Base-by-base conservation (phyloP, 1,139 yeast species). In the Geotrichum restrictum region DNA sequence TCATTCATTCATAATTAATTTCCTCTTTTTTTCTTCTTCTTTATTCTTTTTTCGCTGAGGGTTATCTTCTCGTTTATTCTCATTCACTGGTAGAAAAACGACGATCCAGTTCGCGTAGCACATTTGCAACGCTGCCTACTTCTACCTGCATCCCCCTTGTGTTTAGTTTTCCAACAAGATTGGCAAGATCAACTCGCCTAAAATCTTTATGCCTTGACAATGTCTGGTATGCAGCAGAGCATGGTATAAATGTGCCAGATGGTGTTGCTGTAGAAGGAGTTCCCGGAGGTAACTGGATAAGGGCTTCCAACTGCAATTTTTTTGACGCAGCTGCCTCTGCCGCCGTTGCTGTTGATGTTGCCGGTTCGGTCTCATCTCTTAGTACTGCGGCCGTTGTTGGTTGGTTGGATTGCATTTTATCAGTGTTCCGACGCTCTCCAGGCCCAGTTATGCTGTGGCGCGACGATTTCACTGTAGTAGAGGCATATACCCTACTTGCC, bases 81-180 rank as follows among this genome's bases (percentile, higher is more conserved):
- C 22, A 36, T 39, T 39, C 11, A 16, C 22, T 27, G n/a, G 37
- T 34, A 11, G 37, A 81, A 51, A 84, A 71, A 60, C 86, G 74
- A 62, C 88, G 75, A 66, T 88, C 95, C 60, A 88, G 74, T 63
- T 87, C 93, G 42, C 95, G 74, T 57, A 88, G 72, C 24, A 87
- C 89, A 60, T 84, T 85, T 27, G 93, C 95, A 33, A 88, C 94
- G 57, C 88, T 81, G 63, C 85, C 88, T 7, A 86, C 95, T 63
- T 88, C 96, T 41, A 88, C 95, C 62, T 85, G 88, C 86, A 86
- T 85, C 1, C 95, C 95, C 59, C 86, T 74, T 0, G 95, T 86
- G 39, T 85, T 82, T 59, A 88, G 74, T 62, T 84, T 81, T 8
- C 88, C 88, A 3, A 88, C 89, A 57, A 88, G 73, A 1, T 82